Evolutionary conservation across 768 basidiomycete genomes (phyloP).

Genomic region (Phlegmacium glaucopus): DNA sequence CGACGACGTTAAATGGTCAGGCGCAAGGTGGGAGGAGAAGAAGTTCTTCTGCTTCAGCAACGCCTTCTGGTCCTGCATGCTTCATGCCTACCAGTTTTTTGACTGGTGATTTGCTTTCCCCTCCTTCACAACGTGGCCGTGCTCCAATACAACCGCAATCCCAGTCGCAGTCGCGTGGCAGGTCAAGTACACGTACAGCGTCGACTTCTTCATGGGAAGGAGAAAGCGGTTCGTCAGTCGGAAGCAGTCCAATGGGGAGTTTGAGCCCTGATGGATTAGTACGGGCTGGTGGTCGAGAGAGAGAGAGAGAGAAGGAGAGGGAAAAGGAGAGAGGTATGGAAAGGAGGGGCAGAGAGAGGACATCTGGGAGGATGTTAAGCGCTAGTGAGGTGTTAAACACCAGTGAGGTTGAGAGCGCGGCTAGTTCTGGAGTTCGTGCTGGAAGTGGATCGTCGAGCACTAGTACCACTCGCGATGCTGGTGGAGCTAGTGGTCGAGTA

Average conservation of each 20-base stretch:
- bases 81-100: background rate
- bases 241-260: constrained; percentile 27
- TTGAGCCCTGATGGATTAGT: constrained; percentile 35
- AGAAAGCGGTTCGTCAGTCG: constrained; percentile 29
- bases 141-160: constrained; percentile 8
- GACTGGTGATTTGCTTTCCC: background rate
- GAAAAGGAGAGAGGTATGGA: constrained; percentile 26
- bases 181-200: constrained; percentile 53
- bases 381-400: constrained; percentile 35
- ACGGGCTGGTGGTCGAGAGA: constrained; percentile 11
- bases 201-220: constrained; percentile 46
- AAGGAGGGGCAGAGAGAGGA: constrained; percentile 40
- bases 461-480: constrained; percentile 2
- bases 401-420: constrained; percentile 28
- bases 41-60: background rate
- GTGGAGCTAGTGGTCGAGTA: constrained; percentile 1
- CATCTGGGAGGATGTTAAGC: constrained; percentile 33
- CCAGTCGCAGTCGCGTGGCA: constrained; percentile 40
- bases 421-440: constrained; percentile 9
- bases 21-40: background rate
- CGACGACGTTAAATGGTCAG: background rate
- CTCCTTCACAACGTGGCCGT: background rate
- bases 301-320: constrained; percentile 24
- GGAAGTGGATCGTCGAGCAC: background rate
- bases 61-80: constrained; percentile 12